These are phyloP conservation scores for Euryodendron excelsum DNA, from an alignment of 148 eudicot genomes.

Conservation along the genomic window DNA sequence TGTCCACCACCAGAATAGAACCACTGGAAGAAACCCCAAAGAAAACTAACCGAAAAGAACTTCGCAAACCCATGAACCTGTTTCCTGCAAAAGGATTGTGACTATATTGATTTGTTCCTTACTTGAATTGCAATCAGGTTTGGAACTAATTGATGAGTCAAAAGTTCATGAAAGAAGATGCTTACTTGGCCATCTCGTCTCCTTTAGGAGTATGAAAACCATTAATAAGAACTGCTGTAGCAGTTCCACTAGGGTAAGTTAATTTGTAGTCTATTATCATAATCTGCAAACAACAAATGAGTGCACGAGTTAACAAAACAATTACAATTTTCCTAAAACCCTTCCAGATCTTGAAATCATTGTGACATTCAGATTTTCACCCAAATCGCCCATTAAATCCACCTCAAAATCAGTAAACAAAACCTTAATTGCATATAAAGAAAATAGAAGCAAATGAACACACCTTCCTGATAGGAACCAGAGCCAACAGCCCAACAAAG, in stretches of 20 bases:
- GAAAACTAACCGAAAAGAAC: conserved; percentile 63
- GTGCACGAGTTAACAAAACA: neutral
- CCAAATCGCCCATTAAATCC: too few species aligned
- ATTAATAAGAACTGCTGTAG: conserved; percentile 86
- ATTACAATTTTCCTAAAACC: neutral
- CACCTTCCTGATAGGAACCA: conserved; percentile 90
- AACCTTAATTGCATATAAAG: too few species aligned
- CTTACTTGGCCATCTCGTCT: conserved; percentile 73
- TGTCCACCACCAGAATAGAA: conserved; percentile 59
- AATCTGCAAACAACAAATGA: conserved; percentile 38
- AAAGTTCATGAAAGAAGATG: neutral
- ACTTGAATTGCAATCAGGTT: neutral
- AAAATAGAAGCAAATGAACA: neutral
- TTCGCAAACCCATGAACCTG: conserved; percentile 70
- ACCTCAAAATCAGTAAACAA: too few species aligned
- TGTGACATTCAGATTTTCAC: neutral
- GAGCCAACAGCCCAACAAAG: conserved; percentile 71
- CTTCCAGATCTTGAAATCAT: neutral
- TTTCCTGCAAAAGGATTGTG: conserved; percentile 46
- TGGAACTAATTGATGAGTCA: neutral
- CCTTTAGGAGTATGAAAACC: conserved; percentile 81
- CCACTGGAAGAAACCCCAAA: conserved; percentile 87
- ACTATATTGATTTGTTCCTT: neutral
- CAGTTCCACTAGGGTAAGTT: conserved; percentile 86
- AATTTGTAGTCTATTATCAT: conserved; percentile 82